Evolutionary conservation across 73 alveolate species (phyloP).

Genomic region (Stentor roeselii): DNA sequence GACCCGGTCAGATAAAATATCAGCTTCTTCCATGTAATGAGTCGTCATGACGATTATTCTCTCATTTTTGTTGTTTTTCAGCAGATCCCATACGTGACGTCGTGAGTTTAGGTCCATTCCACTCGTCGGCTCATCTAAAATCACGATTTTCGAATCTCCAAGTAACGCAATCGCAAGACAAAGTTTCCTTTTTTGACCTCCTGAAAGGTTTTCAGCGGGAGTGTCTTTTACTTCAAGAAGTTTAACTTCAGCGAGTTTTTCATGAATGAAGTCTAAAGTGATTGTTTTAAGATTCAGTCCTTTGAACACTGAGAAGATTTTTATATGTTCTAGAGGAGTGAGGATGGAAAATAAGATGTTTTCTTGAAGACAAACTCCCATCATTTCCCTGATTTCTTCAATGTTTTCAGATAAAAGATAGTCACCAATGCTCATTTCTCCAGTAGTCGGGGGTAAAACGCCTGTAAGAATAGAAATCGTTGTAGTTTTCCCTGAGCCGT

Average conservation of each 20-base stretch:
- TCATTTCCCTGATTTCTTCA: constrained; percentile 61
- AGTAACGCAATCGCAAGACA: constrained; percentile 92
- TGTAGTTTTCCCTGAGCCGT: constrained; percentile 50
- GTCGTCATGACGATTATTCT: constrained; percentile 93
- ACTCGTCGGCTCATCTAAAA: constrained; percentile 96
- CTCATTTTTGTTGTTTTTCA: constrained; percentile 79
- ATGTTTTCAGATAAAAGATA: constrained; percentile 41
- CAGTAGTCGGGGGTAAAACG: constrained; percentile 25
- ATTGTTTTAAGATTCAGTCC: too few relatives aligned
- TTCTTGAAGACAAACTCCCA: constrained; percentile 96
- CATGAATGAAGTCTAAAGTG: too few relatives aligned
- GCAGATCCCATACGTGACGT: constrained; percentile 95
- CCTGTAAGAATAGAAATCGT: constrained; percentile 46
- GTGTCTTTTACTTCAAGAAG: constrained; percentile 60
- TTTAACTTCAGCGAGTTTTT: constrained; percentile 72
- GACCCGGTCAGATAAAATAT: constrained; percentile 95
- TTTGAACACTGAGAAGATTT: not conserved
- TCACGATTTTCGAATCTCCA: constrained; percentile 84
- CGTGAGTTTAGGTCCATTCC: constrained; percentile 96
- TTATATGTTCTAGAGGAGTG: not conserved
- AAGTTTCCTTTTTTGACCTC: constrained; percentile 95
- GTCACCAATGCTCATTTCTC: constrained; percentile 32
- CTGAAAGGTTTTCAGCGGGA: constrained; percentile 79
- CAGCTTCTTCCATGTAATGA: constrained; percentile 99
- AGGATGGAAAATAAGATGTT: constrained; percentile 63